Evolutionary conservation across 139 green algal species (phyloP).

Genomic region (Dunaliella primolecta): DNA sequence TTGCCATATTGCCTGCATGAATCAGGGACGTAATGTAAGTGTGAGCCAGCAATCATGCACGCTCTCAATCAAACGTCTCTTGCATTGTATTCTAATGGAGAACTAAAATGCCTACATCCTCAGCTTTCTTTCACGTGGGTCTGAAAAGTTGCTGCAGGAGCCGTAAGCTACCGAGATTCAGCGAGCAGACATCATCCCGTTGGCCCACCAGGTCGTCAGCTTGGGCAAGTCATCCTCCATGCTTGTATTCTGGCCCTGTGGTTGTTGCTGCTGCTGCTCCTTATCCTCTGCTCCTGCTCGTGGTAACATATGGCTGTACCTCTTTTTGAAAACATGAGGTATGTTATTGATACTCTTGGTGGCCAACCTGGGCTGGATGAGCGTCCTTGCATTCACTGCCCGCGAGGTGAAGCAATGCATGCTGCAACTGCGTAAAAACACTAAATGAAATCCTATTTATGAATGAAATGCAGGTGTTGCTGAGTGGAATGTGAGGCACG

Average conservation of each 20-base stretch:
- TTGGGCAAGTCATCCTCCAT: background rate
- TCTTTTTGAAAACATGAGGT: too few relatives aligned
- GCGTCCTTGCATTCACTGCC: too few relatives aligned
- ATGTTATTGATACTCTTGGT: too few relatives aligned
- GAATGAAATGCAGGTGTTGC: too few relatives aligned
- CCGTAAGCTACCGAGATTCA: background rate
- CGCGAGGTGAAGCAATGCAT: background rate
- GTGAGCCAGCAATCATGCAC: background rate
- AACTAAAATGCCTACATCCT: background rate
- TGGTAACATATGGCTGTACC: background rate
- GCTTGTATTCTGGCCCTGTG: background rate
- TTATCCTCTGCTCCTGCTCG: background rate
- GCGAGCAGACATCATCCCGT: too few relatives aligned
- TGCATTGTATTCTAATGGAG: too few relatives aligned
- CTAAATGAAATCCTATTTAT: too few relatives aligned
- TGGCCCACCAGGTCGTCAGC: background rate
- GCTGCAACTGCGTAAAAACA: background rate
- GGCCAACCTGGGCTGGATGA: background rate
- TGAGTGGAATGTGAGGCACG: too few relatives aligned
- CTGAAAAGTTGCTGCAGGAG: background rate
- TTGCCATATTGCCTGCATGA: constrained; percentile 10
- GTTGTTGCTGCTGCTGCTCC: background rate
- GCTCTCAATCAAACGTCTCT: background rate
- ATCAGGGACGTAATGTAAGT: background rate
- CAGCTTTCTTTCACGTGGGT: background rate